phyloP scores from a whole-genome alignment of 139 green algal species.

The Zygnema circumcarinatum region DNA sequence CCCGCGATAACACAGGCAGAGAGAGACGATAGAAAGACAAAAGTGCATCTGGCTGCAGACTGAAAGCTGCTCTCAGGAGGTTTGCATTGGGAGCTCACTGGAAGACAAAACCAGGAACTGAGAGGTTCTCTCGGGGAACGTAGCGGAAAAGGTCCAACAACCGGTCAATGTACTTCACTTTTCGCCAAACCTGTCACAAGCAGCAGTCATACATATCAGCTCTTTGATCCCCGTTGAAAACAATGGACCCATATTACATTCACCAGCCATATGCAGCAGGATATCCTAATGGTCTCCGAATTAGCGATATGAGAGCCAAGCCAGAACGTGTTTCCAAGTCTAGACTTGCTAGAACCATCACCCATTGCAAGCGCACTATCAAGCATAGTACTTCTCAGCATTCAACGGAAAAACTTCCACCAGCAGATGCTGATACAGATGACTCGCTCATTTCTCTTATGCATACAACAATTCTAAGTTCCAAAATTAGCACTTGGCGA shows the following conservation, averaged over 20 bases:
- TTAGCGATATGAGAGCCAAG: not conserved
- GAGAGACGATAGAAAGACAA: not conserved
- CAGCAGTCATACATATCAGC: not conserved
- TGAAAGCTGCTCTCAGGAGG: not conserved
- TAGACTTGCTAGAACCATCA: too few species aligned
- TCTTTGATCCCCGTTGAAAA: not conserved
- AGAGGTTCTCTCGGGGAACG: slow-evolving; percentile 42
- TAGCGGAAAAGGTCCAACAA: slow-evolving; percentile 49
- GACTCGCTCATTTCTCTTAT: too few species aligned
- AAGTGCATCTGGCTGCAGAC: not conserved
- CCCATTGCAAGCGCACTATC: too few species aligned
- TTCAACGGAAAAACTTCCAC: too few species aligned
- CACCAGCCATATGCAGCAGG: not conserved
- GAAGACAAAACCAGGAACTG: slow-evolving; percentile 57
- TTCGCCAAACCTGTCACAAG: slow-evolving; percentile 54
- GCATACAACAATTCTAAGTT: too few species aligned
- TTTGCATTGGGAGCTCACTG: slow-evolving; percentile 34
- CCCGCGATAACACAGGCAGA: not conserved
- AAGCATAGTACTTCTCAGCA: too few species aligned
- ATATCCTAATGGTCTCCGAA: not conserved
- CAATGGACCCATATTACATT: not conserved
- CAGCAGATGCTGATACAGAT: too few species aligned
- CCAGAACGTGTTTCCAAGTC: too few species aligned
- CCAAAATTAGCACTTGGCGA: too few species aligned
- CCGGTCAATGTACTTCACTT: slow-evolving; percentile 53